Percentiles rank a stretch among this genome's conserved stretches.
phyloP scores from a whole-genome alignment of 108 stramenopile genomes.

The Nannochloropsis granulata region DNA sequence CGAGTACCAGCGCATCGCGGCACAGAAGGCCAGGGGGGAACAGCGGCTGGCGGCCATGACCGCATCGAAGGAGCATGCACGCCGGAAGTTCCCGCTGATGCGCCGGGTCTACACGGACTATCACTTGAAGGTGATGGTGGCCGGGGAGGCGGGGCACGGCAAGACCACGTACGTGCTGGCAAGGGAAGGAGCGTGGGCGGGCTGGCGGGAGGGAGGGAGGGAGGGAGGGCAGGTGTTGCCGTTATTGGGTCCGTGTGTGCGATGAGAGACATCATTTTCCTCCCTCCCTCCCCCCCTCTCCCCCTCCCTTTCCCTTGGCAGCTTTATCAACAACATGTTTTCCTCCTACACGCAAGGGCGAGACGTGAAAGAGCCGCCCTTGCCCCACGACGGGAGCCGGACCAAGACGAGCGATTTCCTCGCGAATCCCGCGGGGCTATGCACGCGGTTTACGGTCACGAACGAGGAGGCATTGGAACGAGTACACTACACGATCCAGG shows the following conservation, averaged over 20 bases:
- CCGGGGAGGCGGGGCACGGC: not conserved
- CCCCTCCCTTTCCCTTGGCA: not conserved
- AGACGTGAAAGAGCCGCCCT: not conserved
- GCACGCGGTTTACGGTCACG: not conserved
- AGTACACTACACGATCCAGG: not conserved
- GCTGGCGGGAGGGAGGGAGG: not conserved
- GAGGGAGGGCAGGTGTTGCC: not conserved
- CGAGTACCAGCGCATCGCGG: not conserved
- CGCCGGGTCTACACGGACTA: not conserved
- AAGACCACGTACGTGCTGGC: not conserved
- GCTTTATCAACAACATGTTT: not conserved
- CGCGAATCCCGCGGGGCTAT: not conserved
- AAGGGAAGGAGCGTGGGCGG: not conserved
- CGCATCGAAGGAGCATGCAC: not conserved
- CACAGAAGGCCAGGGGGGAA: not conserved
- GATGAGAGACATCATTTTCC: not conserved
- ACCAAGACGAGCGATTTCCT: not conserved
- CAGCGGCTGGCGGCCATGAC: not conserved
- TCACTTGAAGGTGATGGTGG: not conserved
- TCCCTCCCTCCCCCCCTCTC: not conserved
- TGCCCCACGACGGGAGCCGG: not conserved
- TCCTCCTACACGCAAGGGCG: not conserved
- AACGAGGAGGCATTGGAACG: not conserved
- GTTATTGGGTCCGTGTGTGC: too few relatives aligned
- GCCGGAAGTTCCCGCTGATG: not conserved